A percentile compares a stretch with the other conserved stretches of the same genome.
phyloP scores from a whole-genome alignment of 2,329 filamentous ascomycete genomes.

The Fusarium sp. region DNA sequence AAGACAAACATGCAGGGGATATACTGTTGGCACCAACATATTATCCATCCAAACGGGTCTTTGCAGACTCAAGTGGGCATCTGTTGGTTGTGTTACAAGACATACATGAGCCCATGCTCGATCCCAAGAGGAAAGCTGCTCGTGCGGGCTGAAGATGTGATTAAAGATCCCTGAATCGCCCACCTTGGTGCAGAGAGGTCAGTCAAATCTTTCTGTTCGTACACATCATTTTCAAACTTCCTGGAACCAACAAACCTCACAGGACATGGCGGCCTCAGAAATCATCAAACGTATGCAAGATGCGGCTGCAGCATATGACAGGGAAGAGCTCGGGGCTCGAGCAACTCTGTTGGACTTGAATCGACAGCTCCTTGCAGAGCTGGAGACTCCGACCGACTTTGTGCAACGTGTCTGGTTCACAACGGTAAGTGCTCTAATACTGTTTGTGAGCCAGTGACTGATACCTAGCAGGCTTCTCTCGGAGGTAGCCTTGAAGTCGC shows the following conservation, averaged over 20 bases:
- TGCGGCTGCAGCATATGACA: conserved; percentile 13
- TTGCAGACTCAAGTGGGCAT: background rate
- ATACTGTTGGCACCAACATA: background rate
- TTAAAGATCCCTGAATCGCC: background rate
- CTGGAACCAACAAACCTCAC: background rate
- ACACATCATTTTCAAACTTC: background rate
- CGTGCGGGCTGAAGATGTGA: background rate
- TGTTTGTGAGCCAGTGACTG: background rate
- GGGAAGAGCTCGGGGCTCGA: conserved; percentile 12
- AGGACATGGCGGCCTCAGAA: conserved; percentile 13
- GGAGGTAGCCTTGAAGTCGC: conserved; percentile 18
- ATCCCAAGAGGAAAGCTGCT: background rate
- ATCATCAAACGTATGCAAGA: conserved; percentile 19
- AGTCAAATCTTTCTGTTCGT: background rate
- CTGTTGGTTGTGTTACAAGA: background rate
- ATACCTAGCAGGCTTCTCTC: conserved; percentile 13
- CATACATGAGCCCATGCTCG: background rate
- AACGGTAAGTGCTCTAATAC: background rate
- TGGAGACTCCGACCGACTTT: conserved; percentile 30
- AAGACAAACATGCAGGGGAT: background rate
- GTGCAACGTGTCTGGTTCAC: conserved; percentile 24
- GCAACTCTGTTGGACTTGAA: conserved; percentile 26
- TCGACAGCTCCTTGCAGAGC: conserved; percentile 21
- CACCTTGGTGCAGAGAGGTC: background rate
- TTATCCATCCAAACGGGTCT: background rate